A percentile compares a stretch with the other conserved stretches of the same genome.
phyloP scores from a whole-genome alignment of 2,329 filamentous ascomycete species.

The Fusarium austroafricanum region DNA sequence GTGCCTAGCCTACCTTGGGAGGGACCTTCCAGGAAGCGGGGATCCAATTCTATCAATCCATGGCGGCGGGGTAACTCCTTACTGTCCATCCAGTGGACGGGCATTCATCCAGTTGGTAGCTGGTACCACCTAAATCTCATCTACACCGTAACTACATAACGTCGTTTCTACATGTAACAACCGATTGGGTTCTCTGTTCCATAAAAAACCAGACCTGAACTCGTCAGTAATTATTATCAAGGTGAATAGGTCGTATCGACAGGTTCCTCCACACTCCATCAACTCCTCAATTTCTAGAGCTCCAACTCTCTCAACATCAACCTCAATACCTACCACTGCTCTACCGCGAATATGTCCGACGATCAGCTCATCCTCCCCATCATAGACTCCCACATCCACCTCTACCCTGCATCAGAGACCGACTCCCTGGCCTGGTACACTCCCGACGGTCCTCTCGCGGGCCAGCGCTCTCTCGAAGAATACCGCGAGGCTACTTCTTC shows the following conservation, averaged over 20 bases:
- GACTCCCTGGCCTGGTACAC: slow-evolving; percentile 76
- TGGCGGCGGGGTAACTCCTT: slow-evolving; percentile 39
- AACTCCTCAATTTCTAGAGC: background rate
- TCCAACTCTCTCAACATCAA: background rate
- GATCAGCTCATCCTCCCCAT: slow-evolving; percentile 65
- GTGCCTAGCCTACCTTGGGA: no score
- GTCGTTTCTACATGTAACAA: slow-evolving; percentile 9
- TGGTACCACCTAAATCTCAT: slow-evolving; percentile 4
- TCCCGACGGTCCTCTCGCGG: slow-evolving; percentile 67
- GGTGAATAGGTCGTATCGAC: background rate
- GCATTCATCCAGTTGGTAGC: background rate
- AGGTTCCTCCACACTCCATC: background rate
- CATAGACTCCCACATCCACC: slow-evolving; percentile 92
- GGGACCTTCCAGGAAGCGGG: slow-evolving; percentile 16
- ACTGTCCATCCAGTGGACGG: slow-evolving; percentile 3
- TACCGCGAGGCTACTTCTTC: slow-evolving; percentile 64
- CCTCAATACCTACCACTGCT: background rate
- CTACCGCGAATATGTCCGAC: slow-evolving; percentile 51
- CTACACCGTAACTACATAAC: slow-evolving; percentile 34
- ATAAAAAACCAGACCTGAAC: background rate
- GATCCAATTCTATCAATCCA: slow-evolving; percentile 16
- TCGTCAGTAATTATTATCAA: background rate
- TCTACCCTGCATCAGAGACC: slow-evolving; percentile 78
- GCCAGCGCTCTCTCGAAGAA: slow-evolving; percentile 72
- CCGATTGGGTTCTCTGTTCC: background rate